A percentile compares a stretch with the other conserved stretches of the same genome.
Evolutionary conservation across 176 grass and related monocot genomes (phyloP).

Genomic region (Hyparrhenia diplandra): DNA sequence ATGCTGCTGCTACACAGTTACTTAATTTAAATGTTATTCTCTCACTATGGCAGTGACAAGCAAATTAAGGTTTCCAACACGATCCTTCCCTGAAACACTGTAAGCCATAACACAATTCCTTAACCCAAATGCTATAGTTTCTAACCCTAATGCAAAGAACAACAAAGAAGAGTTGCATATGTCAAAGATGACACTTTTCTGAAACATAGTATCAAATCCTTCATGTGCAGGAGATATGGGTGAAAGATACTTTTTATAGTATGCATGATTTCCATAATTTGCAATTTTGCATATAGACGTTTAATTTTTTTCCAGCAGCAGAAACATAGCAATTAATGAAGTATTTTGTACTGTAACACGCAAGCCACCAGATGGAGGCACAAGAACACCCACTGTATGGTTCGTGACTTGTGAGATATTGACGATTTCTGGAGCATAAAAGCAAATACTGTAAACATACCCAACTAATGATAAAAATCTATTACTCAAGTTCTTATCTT

Average conservation of each 20-base stretch:
- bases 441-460: background rate
- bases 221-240: background rate
- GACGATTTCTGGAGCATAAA: slow-evolving; percentile 8
- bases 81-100: background rate
- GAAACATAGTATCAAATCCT: background rate
- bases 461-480: background rate
- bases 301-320: background rate
- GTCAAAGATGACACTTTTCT: background rate
- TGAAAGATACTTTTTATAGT: slow-evolving; percentile 1
- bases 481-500: slow-evolving; percentile 11
- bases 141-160: background rate
- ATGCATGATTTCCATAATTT: background rate
- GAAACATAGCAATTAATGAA: background rate
- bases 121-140: background rate
- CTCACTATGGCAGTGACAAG: background rate
- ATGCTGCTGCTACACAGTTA: background rate
- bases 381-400: background rate
- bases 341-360: background rate
- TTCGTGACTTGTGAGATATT: background rate
- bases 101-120: background rate
- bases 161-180: background rate
- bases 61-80: background rate
- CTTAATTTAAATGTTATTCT: background rate
- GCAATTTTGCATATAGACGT: background rate
- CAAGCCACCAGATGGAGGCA: background rate